Evolutionary conservation across 495 filamentous ascomycete species (phyloP), one percentile per base, ranked within the genome.

Genomic region (Usnea hakonensis): DNA sequence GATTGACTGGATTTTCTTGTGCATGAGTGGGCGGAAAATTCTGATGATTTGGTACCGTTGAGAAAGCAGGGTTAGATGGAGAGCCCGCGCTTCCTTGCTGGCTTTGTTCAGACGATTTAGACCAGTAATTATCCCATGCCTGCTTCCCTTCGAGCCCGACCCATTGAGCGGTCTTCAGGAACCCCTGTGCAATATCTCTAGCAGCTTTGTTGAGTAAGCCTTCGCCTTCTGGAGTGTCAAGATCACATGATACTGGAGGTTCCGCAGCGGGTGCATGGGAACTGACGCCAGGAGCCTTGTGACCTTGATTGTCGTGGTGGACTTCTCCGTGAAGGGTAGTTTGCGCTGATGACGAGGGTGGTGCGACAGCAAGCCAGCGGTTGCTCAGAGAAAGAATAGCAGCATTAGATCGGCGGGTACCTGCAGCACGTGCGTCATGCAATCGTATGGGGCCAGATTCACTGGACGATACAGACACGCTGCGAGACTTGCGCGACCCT

Each of bases 121-220:
- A 89, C 88, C 90, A 94, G 73, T 97, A 97, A 67, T 79, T 90
- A 66, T 90, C 91, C 84, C 90, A 95, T 0, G 87, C 87, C 67
- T 95, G 90, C 64, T 87, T 79, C 7, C 91, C 88, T 65, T 95
- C 89, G 66, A 89, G 90, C 9, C 88, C 88, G 70, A 94, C 85
- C 87, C 89, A 95, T 64, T 85, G 87, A 23, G 90, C 90, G 30
- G 90, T 88, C 67, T 87, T 87, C 57, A 98, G 87, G n/a, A 95
- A 75, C 68, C 94, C 91, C 69, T 97, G 93, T 0, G 94, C 88
- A 3, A 91, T 89, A 69, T 92, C 90, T 66, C 92, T 81, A 66
- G 91, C 87, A 46, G 96, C 78, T 64, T 90, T 89, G 71, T 93
- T 90, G 63, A 96, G 77, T 44, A 96, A 77, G 44, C 89, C 86